phyloP scores from a whole-genome alignment of 1,284 basidiomycete species.

The Cystobasidium slooffiae region DNA sequence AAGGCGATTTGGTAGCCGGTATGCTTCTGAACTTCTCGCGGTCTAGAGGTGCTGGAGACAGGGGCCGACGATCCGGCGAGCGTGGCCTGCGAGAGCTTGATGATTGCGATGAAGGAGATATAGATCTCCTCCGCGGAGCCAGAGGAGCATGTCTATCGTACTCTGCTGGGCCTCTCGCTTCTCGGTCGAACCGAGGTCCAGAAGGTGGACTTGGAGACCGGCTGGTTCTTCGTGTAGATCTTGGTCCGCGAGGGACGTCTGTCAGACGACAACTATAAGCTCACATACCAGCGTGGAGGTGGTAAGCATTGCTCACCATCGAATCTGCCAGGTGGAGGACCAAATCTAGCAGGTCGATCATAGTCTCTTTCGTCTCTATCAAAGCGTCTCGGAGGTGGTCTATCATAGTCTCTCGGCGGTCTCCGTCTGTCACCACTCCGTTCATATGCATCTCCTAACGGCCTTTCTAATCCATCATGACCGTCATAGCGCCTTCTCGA shows the following conservation, averaged over 20 bases:
- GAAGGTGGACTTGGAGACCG: constrained; percentile 11
- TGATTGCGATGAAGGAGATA: constrained; percentile 24
- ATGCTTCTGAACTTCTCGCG: not conserved
- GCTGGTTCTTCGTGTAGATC: constrained; percentile 4
- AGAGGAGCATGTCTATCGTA: constrained; percentile 4
- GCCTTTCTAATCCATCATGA: constrained; percentile 19
- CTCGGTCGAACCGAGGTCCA: not conserved
- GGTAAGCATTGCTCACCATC: constrained; percentile 1
- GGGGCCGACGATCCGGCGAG: constrained; percentile 3
- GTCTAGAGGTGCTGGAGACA: constrained; percentile 20
- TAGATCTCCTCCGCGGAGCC: not conserved
- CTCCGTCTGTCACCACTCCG: constrained; percentile 2
- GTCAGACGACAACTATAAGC: no score
- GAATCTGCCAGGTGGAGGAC: constrained; percentile 8
- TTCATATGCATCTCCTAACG: constrained; percentile 18
- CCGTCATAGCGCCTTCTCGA: constrained; percentile 11
- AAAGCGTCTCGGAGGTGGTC: constrained; percentile 10
- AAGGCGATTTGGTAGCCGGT: constrained; percentile 15
- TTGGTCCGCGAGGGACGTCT: constrained; percentile 22
- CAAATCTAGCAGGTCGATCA: constrained; percentile 16
- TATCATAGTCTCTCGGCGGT: constrained; percentile 12
- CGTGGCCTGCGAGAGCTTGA: constrained; percentile 16
- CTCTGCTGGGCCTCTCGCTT: not conserved
- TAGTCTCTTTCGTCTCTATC: constrained; percentile 19
- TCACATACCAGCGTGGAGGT: not conserved